Evolutionary conservation across 2,329 filamentous ascomycete genomes (phyloP).

Genomic region (Sporothrix inflata): DNA sequence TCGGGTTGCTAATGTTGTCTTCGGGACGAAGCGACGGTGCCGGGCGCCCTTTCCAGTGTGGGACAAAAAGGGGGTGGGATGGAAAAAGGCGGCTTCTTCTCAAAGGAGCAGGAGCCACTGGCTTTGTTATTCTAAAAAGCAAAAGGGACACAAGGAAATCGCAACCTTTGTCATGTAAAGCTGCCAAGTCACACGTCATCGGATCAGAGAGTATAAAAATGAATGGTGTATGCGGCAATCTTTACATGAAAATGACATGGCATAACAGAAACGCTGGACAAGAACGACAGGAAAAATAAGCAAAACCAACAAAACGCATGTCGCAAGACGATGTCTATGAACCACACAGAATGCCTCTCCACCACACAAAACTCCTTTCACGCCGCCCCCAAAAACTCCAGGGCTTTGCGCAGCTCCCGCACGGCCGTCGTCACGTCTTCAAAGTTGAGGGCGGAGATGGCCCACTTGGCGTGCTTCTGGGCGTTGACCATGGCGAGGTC

Average conservation of each 20-base stretch:
- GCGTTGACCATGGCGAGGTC: constrained; percentile 74
- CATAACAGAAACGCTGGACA: constrained; percentile 3
- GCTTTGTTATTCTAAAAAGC: not conserved
- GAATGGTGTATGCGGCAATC: not conserved
- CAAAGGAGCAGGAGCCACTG: not conserved
- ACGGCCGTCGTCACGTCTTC: constrained; percentile 92
- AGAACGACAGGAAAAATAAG: not conserved
- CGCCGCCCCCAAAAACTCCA: constrained; percentile 64
- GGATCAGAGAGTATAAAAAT: not conserved
- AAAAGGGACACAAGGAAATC: not conserved
- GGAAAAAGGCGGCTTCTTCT: too few relatives aligned
- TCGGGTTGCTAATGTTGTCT: not conserved
- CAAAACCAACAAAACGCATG: not conserved
- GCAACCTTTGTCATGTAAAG: too few relatives aligned
- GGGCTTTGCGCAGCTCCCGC: constrained; percentile 75
- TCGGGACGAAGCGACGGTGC: not conserved
- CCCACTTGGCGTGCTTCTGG: constrained; percentile 96
- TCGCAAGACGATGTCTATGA: constrained; percentile 3
- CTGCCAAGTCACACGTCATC: too few relatives aligned
- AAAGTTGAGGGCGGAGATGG: constrained; percentile 94
- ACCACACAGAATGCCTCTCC: not conserved
- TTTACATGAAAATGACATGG: not conserved
- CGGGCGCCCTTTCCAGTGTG: not conserved
- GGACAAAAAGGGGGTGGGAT: not conserved
- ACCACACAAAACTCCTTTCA: not conserved